Base-by-base conservation (phyloP, 139 green algal species). In the Tetradesmus lagerheimii region DNA sequence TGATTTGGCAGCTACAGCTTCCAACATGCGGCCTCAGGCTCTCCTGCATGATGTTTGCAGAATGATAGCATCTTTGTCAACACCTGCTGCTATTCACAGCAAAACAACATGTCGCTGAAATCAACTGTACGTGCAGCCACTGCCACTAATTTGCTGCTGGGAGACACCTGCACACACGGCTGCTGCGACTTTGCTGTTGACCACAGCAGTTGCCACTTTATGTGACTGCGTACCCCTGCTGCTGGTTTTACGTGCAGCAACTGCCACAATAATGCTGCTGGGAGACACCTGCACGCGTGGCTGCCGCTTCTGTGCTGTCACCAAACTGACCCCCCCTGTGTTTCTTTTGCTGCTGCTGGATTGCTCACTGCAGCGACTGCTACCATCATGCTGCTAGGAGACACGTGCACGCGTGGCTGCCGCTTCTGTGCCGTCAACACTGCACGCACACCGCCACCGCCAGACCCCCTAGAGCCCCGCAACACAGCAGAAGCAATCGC, bases 321-420 rank as follows among this genome's bases (percentile, higher is more conserved):
- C 43, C 43, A 50, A 50, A 50, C 43, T 50, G 5, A 15, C 6
- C 43, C 9, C 6, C 43, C 43, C 43, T 50, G 6, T 50, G 8
- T 14, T 62, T 11, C 47, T 62, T 11, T 20, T 62, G 47, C 47
- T 62, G 47, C 57, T 71, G 57, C 57, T 71, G 20, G 23, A 9
- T 6, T 71, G 23, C 16, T 9, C 57, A 18, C 34, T 89, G 66
- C 84, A 89, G 84, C 84, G 2, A 89, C 84, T 29, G 84, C 84
- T 38, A 89, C 84, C 16, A 89, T 89, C 66, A 89, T 99, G 98
- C 93, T 99, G 16, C 98, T 99, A 96, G 97, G 97, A 0, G 97
- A 99, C 93, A 99, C 97, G 1, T 99, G 97, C 93, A 99, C 97
- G 0, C 91, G 97, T 35, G 97, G 95, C 79, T 98, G 96, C 93